These are phyloP conservation scores for Exutisphaerella laricina DNA, from an alignment of 2,329 filamentous ascomycete species.

Conservation along the genomic window DNA sequence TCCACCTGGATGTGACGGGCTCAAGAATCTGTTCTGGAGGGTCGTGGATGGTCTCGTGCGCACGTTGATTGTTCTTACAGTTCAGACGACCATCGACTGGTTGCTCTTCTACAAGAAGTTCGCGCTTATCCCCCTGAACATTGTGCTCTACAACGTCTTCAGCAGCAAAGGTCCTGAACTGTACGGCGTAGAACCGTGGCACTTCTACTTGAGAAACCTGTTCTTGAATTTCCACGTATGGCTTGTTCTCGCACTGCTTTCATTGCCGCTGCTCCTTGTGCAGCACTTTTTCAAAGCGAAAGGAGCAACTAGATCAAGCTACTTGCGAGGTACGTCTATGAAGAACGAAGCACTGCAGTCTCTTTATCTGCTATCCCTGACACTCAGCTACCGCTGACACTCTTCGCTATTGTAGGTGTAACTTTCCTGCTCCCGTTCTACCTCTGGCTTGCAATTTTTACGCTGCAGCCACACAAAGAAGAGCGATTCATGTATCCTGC, in stretches of 20 bases:
- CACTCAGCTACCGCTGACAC: no score
- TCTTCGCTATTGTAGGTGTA: no score
- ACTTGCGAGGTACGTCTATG: slow-evolving; percentile 66
- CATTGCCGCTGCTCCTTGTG: slow-evolving; percentile 67
- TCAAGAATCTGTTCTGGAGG: slow-evolving; percentile 55
- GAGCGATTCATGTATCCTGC: slow-evolving; percentile 98
- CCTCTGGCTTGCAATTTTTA: slow-evolving; percentile 89
- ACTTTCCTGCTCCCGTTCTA: slow-evolving; percentile 84
- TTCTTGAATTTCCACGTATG: slow-evolving; percentile 92
- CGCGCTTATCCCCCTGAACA: slow-evolving; percentile 79
- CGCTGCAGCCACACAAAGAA: slow-evolving; percentile 90
- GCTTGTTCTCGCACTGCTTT: slow-evolving; percentile 72
- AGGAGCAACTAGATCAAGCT: slow-evolving; percentile 59
- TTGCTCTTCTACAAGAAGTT: slow-evolving; percentile 85
- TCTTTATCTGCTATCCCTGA: no score
- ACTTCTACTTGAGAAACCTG: slow-evolving; percentile 90
- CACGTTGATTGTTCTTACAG: slow-evolving; percentile 60
- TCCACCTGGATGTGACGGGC: slow-evolving; percentile 24
- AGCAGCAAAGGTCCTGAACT: slow-evolving; percentile 75
- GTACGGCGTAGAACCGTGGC: slow-evolving; percentile 94
- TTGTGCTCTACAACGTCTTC: slow-evolving; percentile 93
- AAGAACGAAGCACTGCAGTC: no score
- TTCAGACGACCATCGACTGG: slow-evolving; percentile 67
- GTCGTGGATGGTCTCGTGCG: slow-evolving; percentile 62
- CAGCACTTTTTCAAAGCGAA: slow-evolving; percentile 63